Evolutionary conservation across 805 yeast species (phyloP), one percentile per base, ranked within the genome.

Genomic region (Citeromyces matritensis): DNA sequence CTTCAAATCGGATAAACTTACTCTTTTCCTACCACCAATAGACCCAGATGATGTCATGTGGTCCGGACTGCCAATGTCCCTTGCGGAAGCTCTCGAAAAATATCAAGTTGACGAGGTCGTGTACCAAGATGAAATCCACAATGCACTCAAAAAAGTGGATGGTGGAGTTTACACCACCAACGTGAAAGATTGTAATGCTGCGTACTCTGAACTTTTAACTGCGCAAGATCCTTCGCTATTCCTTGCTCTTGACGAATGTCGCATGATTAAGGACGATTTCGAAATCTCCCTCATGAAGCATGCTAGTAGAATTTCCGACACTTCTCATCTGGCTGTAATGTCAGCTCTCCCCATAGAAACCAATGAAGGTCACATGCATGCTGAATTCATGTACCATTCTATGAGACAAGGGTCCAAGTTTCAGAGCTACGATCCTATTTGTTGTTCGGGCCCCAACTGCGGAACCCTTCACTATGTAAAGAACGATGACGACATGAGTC

Each of bases 21-120:
- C 75, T 0, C 57, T 88, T 15, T 88, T 79, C 45, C 59, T 91
- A 32, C 96, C 97, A 1, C 69, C 79, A 33, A 63, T 88, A 26
- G 95, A 85, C 46, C 56, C 65, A 27, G 97, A 91, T 28, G 95
- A 83, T 47, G 79, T 88, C 27, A 79, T 91, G 84, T 88, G 98
- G 98, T 76, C 91, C 35, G 98, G 98, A 0, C 47, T 78, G 53
- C 98, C 98, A 4, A 39, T 83, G 32, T 57, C 70, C 26, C 39
- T 63, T 3, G 75, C 76, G 30, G 74, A 77, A 12, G 95, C 95
- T 0, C 33, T 51, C 30, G 48, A 58, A 13, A 63, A 60, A 37
- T 88, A 56, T 42, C 95, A 88, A 44, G 86, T 84, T 21, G 97
- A 91, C 50, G 78, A 71, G 27, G 93, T 86, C 30, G 51, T 69